Base-by-base conservation (phyloP, 345 rosid species). In the Eucalyptus leucophloia region DNA sequence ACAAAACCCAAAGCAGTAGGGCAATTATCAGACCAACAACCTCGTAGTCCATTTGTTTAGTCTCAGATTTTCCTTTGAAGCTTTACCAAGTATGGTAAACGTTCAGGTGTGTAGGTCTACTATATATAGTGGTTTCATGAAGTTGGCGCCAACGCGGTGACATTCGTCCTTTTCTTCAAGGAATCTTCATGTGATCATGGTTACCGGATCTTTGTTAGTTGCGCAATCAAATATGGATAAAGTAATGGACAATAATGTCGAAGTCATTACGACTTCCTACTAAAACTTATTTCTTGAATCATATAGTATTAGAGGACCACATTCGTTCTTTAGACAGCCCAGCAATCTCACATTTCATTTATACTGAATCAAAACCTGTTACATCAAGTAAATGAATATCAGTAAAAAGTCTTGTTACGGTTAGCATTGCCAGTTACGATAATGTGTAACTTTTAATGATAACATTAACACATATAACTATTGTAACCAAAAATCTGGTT, bases 1-100 rank as follows among this genome's bases (percentile, higher is more conserved):
- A 93, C 65, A 87, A 81, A 86, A 92, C 88, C 93, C 94, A 94
- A 58, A 92, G 24, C 86, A 95, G 72, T 26, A 95, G n/a, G 30
- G 92, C 90, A 34, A 92, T 32, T 14, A 86, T n/a, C 58, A 94
- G 40, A 32, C 92, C 94, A 34, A 88, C 24, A 44, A 93, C 87
- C 72, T 88, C 93, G 42, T 23, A 89, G 21, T 94, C 93, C 94
- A 95, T 94, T 26, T 32, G n/a, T 51, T 18, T 47, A 34, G 28
- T 62, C 51, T 19, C 80, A 30, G 72, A 7, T 82, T 49, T 85
- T 37, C 34, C 21, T 56, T 30, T 87, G 50, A 50, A 58, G 32
- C 56, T 13, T 60, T 82, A n/a, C 82, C 82, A 37, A 37, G 45
- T 37, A 37, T 5, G 45, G 15, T 37, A 37, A 72, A 72, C 45